These are phyloP conservation scores for Draba incana DNA, from an alignment of 345 rosid genomes.

Conservation along the genomic window DNA sequence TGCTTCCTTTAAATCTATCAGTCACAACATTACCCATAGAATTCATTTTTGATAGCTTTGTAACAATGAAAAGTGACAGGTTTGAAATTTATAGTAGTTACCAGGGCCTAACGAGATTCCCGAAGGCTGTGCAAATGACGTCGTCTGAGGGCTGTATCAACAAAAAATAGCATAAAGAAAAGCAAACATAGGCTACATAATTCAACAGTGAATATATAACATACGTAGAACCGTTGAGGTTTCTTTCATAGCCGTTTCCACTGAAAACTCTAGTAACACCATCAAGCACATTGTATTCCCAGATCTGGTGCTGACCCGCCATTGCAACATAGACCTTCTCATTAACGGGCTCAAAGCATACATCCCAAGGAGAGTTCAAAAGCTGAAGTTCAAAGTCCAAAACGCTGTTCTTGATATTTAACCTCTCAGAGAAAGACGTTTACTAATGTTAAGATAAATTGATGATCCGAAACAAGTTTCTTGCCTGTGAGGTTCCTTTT, in stretches of 20 bases:
- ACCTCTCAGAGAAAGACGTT: background rate
- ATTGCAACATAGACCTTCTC: slow-evolving; percentile 88
- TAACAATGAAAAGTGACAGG: background rate
- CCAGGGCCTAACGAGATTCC: slow-evolving; percentile 80
- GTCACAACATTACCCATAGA: slow-evolving; percentile 4
- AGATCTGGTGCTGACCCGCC: slow-evolving; percentile 98
- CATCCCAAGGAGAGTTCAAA: slow-evolving; percentile 97
- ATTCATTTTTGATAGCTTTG: slow-evolving; percentile 7
- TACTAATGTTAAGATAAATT: slow-evolving; percentile 25
- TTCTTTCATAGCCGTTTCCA: slow-evolving; percentile 92
- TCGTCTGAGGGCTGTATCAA: slow-evolving; percentile 63
- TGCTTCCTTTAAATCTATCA: slow-evolving; percentile 63
- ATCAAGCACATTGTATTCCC: slow-evolving; percentile 71
- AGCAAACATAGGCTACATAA: background rate
- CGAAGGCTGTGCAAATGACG: slow-evolving; percentile 94
- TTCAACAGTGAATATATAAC: slow-evolving; percentile 4
- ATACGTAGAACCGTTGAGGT: slow-evolving; percentile 87
- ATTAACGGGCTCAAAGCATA: slow-evolving; percentile 67
- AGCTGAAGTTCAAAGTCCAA: slow-evolving; percentile 51
- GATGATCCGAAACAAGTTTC: slow-evolving; percentile 17
- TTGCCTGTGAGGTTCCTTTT: slow-evolving; percentile 76
- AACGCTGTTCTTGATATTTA: slow-evolving; percentile 6
- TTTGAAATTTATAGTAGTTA: slow-evolving; percentile 38
- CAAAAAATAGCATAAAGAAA: slow-evolving; percentile 21
- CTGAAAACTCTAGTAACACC: slow-evolving; percentile 79